Evolutionary conservation across 176 grass and related monocot species (phyloP).

Genomic region (Aegilops sharonensis): DNA sequence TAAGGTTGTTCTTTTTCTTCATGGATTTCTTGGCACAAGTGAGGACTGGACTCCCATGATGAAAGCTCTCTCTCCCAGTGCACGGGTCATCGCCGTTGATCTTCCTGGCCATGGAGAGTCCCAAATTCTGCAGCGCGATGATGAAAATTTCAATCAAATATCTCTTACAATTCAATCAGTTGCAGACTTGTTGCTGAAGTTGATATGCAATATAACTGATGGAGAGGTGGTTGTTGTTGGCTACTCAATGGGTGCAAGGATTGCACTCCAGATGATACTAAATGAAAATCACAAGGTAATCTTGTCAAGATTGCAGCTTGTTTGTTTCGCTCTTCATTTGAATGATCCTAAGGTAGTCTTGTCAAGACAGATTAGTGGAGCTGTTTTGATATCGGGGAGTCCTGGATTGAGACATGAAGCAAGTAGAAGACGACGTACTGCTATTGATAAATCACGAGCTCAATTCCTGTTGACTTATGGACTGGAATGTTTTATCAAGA

Average conservation of each 20-base stretch:
- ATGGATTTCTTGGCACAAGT: slow-evolving; percentile 95
- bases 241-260: slow-evolving; percentile 97
- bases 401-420: slow-evolving; percentile 74
- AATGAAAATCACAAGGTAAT: slow-evolving; percentile 76
- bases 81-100: slow-evolving; percentile 67
- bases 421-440: slow-evolving; percentile 50
- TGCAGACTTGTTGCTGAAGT: slow-evolving; percentile 64
- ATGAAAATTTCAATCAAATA: slow-evolving; percentile 36
- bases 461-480: slow-evolving; percentile 59
- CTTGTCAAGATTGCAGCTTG: slow-evolving; percentile 18
- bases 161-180: slow-evolving; percentile 56
- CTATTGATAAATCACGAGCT: slow-evolving; percentile 80
- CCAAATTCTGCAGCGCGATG: slow-evolving; percentile 33
- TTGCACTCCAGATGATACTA: slow-evolving; percentile 83
- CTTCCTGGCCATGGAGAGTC: slow-evolving; percentile 90
- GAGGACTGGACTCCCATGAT: slow-evolving; percentile 84
- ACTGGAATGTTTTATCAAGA: slow-evolving; percentile 68
- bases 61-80: slow-evolving; percentile 61
- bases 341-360: slow-evolving; percentile 29
- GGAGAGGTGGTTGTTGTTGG: slow-evolving; percentile 68
- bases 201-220: slow-evolving; percentile 62
- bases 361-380: slow-evolving; percentile 66
- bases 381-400: slow-evolving; percentile 87
- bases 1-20: slow-evolving; percentile 78
- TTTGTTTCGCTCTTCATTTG: not conserved